phyloP scores from a whole-genome alignment of 495 filamentous ascomycete genomes.

The Daldinia bambusicola region DNA sequence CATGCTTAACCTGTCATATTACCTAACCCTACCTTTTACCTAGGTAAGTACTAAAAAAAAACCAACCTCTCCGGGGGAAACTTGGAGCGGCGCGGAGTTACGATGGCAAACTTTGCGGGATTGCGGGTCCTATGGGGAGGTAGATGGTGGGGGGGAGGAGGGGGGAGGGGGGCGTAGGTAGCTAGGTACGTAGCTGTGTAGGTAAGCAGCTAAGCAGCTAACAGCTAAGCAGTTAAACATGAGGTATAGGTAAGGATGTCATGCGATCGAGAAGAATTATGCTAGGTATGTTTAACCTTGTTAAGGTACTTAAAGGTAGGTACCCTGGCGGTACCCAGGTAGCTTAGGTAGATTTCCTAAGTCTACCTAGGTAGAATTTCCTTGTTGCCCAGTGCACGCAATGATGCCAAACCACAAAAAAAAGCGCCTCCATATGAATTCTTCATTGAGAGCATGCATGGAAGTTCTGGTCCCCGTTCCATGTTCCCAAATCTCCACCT shows the following conservation, averaged over 20 bases:
- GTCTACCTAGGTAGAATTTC: background rate
- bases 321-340: background rate
- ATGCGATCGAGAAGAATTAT: background rate
- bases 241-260: background rate
- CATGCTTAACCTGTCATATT: background rate
- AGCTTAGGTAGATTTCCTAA: background rate
- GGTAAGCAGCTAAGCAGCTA: too few species aligned
- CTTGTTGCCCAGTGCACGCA: slow-evolving; percentile 31
- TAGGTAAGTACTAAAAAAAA: too few species aligned
- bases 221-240: background rate
- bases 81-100: slow-evolving; percentile 11
- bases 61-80: background rate
- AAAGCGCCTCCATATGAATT: slow-evolving; percentile 14
- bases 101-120: slow-evolving; percentile 8
- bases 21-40: background rate
- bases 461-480: slow-evolving; percentile 6
- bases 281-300: slow-evolving; percentile 1
- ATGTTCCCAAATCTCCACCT: slow-evolving; percentile 13
- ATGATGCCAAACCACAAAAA: slow-evolving; percentile 24
- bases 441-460: slow-evolving; percentile 7
- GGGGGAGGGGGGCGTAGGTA: background rate
- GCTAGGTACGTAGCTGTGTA: background rate
- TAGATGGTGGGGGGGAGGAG: background rate
- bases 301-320: background rate
- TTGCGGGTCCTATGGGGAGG: background rate